phyloP scores from a whole-genome alignment of 106 monocot genomes.

The Allium cepa region DNA sequence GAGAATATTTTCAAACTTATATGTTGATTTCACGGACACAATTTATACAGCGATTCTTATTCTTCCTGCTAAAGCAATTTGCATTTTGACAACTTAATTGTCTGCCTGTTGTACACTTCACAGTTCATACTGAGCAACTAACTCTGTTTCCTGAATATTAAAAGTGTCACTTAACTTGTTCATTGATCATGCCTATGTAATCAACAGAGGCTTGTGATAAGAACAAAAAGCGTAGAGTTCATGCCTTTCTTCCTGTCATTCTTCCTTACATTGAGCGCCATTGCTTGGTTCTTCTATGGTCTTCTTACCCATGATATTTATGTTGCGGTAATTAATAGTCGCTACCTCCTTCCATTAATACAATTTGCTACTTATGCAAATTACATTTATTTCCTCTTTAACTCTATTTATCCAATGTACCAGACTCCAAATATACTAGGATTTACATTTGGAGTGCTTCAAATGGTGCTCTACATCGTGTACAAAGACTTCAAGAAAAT shows the following conservation, averaged over 20 bases:
- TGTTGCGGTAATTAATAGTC: conserved; percentile 4
- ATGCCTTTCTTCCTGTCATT: conserved; percentile 19
- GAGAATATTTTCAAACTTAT: too few species aligned
- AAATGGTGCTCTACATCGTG: conserved; percentile 8
- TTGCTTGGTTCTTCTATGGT: conserved; percentile 13
- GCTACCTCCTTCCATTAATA: neutral
- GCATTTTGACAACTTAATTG: neutral
- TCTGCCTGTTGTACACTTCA: neutral
- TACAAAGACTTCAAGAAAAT: conserved; percentile 10
- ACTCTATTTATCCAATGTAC: neutral
- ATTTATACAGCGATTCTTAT: neutral
- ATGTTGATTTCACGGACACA: too few species aligned
- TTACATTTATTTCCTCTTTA: neutral
- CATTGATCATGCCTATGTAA: neutral
- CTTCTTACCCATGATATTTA: conserved; percentile 13
- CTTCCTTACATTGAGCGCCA: conserved; percentile 15
- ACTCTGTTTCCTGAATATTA: too few species aligned
- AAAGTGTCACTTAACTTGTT: neutral
- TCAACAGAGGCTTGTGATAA: conserved; percentile 11
- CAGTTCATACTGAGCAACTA: too few species aligned
- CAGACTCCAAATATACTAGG: conserved; percentile 12
- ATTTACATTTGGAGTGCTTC: conserved; percentile 7
- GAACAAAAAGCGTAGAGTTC: conserved; percentile 20
- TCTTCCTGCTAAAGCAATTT: neutral
- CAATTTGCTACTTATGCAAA: neutral